phyloP scores from a whole-genome alignment of 192 early-diverging fungal species.

The Chytriomyces confervae region DNA sequence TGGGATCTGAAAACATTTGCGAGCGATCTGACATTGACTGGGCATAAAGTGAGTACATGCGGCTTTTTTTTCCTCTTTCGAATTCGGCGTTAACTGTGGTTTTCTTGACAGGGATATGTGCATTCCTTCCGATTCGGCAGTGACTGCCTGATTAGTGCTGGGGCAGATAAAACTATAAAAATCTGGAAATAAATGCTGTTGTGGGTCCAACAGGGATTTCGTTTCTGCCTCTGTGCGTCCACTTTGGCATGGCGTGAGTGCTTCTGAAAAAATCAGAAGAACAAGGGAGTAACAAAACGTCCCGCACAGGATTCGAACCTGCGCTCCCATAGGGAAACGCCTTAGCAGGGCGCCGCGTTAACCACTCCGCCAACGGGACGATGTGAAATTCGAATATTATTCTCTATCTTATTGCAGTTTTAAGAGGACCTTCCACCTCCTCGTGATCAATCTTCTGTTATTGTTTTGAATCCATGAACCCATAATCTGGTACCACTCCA shows the following conservation, averaged over 20 bases:
- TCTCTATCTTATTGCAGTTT: no score
- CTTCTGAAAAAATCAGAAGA: not conserved
- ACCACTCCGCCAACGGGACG: conserved; percentile 56
- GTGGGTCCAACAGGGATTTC: no score
- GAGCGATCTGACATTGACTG: conserved; percentile 33
- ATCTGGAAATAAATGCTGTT: conserved; percentile 33
- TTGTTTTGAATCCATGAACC: no score
- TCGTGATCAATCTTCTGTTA: no score
- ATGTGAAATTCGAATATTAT: no score
- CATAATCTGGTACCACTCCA: no score
- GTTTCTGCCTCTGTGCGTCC: no score
- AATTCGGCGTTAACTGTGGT: not conserved
- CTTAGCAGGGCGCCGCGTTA: conserved; percentile 74
- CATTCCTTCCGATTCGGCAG: conserved; percentile 30
- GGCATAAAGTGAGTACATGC: conserved; percentile 40
- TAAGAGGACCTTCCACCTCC: no score
- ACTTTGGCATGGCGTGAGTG: no score
- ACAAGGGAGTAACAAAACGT: conserved; percentile 44
- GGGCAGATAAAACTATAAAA: conserved; percentile 36
- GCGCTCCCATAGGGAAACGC: conserved; percentile 69
- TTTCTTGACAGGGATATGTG: conserved; percentile 28
- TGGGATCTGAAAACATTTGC: conserved; percentile 46
- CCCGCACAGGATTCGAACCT: conserved; percentile 75
- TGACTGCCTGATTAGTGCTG: conserved; percentile 30
- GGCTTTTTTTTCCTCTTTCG: not conserved